A percentile compares a stretch with the other conserved stretches of the same genome.
Evolutionary conservation across 345 rosid species (phyloP).

Genomic region (Jatropha curcas): DNA sequence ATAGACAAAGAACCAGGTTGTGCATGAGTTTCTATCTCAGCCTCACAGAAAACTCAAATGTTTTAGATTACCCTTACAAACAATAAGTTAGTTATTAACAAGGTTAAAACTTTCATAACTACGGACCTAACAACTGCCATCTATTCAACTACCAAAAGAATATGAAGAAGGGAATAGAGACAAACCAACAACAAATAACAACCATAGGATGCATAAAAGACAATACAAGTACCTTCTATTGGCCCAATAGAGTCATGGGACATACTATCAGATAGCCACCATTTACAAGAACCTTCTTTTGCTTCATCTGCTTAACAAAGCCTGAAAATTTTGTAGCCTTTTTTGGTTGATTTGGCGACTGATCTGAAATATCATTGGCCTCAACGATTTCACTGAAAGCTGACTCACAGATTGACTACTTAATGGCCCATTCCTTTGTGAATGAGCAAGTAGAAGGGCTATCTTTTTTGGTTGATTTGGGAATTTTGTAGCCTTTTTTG

Average conservation of each 20-base stretch:
- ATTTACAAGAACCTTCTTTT: slow-evolving; percentile 44
- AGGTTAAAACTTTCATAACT: not conserved
- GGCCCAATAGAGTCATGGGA: slow-evolving; percentile 96
- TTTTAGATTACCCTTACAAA: slow-evolving; percentile 15
- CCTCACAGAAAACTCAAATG: slow-evolving; percentile 54
- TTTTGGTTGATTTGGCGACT: slow-evolving; percentile 38
- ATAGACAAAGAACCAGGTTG: slow-evolving; percentile 75
- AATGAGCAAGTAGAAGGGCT: too few relatives aligned
- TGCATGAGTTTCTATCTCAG: slow-evolving; percentile 90
- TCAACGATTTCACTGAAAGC: slow-evolving; percentile 41
- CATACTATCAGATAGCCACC: slow-evolving; percentile 94
- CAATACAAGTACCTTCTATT: slow-evolving; percentile 86
- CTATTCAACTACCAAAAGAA: slow-evolving; percentile 12
- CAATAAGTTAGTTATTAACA: not conserved
- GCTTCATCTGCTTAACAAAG: slow-evolving; percentile 50
- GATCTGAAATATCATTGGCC: slow-evolving; percentile 38
- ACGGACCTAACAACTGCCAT: not conserved
- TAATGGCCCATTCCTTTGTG: too few relatives aligned
- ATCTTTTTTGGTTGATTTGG: too few relatives aligned
- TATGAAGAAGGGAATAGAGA: not conserved
- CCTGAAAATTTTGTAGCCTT: slow-evolving; percentile 48
- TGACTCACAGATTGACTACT: too few relatives aligned
- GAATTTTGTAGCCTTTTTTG: slow-evolving; percentile 44
- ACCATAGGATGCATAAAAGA: slow-evolving; percentile 14
- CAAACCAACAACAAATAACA: not conserved